Evolutionary conservation across 148 eudicot species (phyloP).

Genomic region (Salicornia ramosissima): DNA sequence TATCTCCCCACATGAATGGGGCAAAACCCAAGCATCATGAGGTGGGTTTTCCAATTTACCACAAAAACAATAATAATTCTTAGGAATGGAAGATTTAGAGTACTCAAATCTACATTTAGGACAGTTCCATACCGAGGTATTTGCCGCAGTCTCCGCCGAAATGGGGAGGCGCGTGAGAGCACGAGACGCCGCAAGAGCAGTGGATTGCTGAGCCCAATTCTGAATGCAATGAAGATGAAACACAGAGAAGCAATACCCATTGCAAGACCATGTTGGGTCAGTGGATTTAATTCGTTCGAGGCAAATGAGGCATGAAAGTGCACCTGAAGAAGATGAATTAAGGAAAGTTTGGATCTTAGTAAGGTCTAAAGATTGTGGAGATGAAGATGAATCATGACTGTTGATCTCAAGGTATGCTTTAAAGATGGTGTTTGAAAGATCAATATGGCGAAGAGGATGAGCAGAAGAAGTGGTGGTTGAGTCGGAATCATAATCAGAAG

Average conservation of each 20-base stretch:
- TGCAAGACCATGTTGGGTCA: constrained; percentile 96
- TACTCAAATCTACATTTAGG: constrained; percentile 89
- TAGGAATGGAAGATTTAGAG: constrained; percentile 58
- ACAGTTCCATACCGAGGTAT: constrained; percentile 69
- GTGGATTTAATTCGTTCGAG: constrained; percentile 71
- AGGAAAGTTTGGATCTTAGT: constrained; percentile 86
- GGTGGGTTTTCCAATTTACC: constrained; percentile 64
- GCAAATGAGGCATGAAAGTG: constrained; percentile 95
- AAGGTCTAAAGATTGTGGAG: constrained; percentile 45
- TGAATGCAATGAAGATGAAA: constrained; percentile 89
- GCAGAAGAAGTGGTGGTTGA: constrained; percentile 35
- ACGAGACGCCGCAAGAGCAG: constrained; percentile 53
- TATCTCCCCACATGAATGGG: constrained; percentile 94
- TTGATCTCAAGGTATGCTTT: constrained; percentile 63
- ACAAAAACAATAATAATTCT: constrained; percentile 66
- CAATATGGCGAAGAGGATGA: constrained; percentile 47
- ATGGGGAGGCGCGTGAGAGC: constrained; percentile 67
- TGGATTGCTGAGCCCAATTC: constrained; percentile 76
- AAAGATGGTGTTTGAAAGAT: constrained; percentile 74
- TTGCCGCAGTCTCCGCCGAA: constrained; percentile 45
- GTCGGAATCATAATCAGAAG: constrained; percentile 79
- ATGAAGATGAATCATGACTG: constrained; percentile 26
- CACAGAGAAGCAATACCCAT: constrained; percentile 65
- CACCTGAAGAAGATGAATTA: constrained; percentile 75
- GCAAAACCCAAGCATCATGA: constrained; percentile 85